Evolutionary conservation across 2,329 filamentous ascomycete genomes (phyloP).

Genomic region (Trichoderma sp.): DNA sequence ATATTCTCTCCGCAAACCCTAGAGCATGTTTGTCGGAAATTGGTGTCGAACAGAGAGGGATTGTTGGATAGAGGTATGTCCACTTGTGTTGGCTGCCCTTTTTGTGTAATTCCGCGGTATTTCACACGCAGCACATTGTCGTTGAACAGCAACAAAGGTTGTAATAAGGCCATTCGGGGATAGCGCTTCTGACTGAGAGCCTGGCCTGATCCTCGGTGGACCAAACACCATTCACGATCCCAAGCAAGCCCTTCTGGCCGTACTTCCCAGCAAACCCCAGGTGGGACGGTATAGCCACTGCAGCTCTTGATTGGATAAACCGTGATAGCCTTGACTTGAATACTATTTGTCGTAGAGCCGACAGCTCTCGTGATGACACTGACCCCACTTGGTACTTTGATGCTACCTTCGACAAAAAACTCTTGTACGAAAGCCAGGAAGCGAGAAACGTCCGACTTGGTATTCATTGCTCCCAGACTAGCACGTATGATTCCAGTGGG

Average conservation of each 20-base stretch:
- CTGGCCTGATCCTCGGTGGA: slow-evolving; percentile 82
- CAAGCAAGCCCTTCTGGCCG: slow-evolving; percentile 81
- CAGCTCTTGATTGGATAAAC: slow-evolving; percentile 97
- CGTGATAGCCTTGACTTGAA: slow-evolving; percentile 61
- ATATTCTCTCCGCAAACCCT: slow-evolving; percentile 84
- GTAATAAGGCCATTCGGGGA: slow-evolving; percentile 82
- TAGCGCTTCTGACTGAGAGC: slow-evolving; percentile 88
- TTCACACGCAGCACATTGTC: slow-evolving; percentile 64
- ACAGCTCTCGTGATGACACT: rapidly evolving
- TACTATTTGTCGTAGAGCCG: background rate
- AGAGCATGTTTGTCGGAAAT: slow-evolving; percentile 51
- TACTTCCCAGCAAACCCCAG: slow-evolving; percentile 69
- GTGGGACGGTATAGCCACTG: slow-evolving; percentile 71
- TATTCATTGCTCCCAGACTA: slow-evolving; percentile 91
- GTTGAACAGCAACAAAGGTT: slow-evolving; percentile 71
- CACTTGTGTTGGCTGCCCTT: slow-evolving; percentile 40
- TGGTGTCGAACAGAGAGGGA: slow-evolving; percentile 54
- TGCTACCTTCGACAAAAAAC: slow-evolving; percentile 53
- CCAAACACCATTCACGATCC: slow-evolving; percentile 95
- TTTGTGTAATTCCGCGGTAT: slow-evolving; percentile 41
- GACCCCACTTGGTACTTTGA: background rate
- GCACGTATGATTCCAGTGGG: slow-evolving; percentile 84
- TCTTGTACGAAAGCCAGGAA: slow-evolving; percentile 73
- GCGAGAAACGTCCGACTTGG: slow-evolving; percentile 66
- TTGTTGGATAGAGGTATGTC: slow-evolving; percentile 68